These are phyloP conservation scores for Hamigera avellanea DNA, from an alignment of 495 filamentous ascomycete species.

Conservation along the genomic window DNA sequence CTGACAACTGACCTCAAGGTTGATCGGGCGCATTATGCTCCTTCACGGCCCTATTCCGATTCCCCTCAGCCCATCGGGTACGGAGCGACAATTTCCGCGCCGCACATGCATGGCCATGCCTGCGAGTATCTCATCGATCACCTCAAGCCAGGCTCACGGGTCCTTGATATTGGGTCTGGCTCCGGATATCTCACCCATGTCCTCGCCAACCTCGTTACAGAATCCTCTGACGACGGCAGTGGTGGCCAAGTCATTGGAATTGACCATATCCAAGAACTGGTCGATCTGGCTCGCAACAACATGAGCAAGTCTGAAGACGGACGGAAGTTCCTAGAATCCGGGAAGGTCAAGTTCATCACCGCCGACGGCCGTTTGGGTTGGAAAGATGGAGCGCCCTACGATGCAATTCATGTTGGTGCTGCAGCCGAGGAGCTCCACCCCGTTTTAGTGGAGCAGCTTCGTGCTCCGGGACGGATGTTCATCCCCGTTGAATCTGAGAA, in stretches of 20 bases:
- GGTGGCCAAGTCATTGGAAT: conserved; percentile 62
- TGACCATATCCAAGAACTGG: conserved; percentile 75
- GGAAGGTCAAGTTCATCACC: conserved; percentile 59
- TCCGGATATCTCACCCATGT: conserved; percentile 90
- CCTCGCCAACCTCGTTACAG: conserved; percentile 65
- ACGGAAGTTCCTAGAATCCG: conserved; percentile 41
- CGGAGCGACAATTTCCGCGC: conserved; percentile 83
- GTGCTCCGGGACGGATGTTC: conserved; percentile 69
- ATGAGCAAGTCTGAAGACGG: conserved; percentile 65
- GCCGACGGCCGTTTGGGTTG: conserved; percentile 79
- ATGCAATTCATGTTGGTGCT: conserved; percentile 95
- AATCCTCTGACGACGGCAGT: conserved; percentile 13
- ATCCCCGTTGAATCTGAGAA: conserved; percentile 66
- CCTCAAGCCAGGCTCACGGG: conserved; percentile 39
- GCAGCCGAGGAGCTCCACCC: conserved; percentile 66
- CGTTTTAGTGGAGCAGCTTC: conserved; percentile 66
- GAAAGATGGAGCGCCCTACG: conserved; percentile 48
- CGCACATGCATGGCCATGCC: conserved; percentile 91
- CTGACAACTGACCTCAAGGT: conserved; percentile 42
- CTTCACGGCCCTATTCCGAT: conserved; percentile 72
- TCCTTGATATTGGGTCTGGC: conserved; percentile 85
- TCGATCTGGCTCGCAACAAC: conserved; percentile 61
- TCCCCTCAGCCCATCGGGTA: conserved; percentile 84
- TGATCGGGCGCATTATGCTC: conserved; percentile 75
- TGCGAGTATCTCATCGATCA: conserved; percentile 55